Conservation (phyloP, 768 basidiomycete genomes). For the Boletus patriciae region DNA sequence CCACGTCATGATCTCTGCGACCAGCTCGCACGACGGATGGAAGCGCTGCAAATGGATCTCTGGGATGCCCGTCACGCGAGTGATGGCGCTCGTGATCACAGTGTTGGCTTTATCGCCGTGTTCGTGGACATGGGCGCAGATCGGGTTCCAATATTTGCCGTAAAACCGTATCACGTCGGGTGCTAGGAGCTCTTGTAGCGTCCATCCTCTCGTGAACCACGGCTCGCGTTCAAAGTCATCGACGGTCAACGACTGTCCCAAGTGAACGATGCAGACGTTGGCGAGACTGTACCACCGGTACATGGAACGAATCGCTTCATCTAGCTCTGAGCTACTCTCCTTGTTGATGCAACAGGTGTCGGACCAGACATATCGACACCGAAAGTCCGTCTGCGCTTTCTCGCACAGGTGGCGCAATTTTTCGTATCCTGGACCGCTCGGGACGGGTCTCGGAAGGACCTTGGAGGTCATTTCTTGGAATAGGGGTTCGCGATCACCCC, state of each 20-base stretch:
- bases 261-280: constrained; percentile 18
- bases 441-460: neutral
- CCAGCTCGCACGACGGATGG: constrained; percentile 2
- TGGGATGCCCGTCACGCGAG: constrained; percentile 6
- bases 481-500: constrained; percentile 6
- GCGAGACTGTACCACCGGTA: constrained; percentile 19
- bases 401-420: constrained; percentile 6
- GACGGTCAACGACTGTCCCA: constrained; percentile 9
- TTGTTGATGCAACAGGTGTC: constrained; percentile 14
- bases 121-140: neutral
- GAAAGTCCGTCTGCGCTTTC: constrained; percentile 5
- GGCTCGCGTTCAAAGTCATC: constrained; percentile 13
- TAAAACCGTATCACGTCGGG: constrained; percentile 9
- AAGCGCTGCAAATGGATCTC: neutral
- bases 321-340: constrained; percentile 14
- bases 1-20: constrained; percentile 13
- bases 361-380: constrained; percentile 14
- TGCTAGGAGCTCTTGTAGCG: constrained; percentile 17
- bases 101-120: constrained; percentile 6
- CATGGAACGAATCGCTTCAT: constrained; percentile 15
- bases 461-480: constrained; percentile 6
- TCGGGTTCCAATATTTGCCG: constrained; percentile 12
- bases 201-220: constrained; percentile 19
- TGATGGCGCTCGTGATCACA: constrained; percentile 1
- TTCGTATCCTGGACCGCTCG: constrained; percentile 7